phyloP scores from a whole-genome alignment of 352 stramenopile genomes.

The Pseudoperonospora humuli region DNA sequence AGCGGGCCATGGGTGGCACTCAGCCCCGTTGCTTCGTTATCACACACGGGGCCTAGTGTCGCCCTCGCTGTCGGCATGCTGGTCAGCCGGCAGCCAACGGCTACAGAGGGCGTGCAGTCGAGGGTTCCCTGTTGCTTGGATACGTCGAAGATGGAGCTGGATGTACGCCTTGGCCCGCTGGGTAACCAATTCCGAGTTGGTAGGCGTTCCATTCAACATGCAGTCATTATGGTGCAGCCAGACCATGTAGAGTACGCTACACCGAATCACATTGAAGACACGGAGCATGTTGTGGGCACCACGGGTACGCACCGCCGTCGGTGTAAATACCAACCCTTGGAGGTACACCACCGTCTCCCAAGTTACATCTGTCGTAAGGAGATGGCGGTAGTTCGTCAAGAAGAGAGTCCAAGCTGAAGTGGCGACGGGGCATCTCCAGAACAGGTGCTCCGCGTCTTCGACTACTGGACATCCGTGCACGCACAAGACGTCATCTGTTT shows the following conservation, averaged over 20 bases:
- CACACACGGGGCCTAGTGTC: too few species aligned
- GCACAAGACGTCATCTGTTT: slow-evolving; percentile 1
- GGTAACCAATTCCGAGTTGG: neutral
- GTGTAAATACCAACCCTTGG: neutral
- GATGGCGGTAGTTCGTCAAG: neutral
- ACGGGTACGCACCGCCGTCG: neutral
- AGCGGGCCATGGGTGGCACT: too few species aligned
- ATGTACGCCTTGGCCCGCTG: slow-evolving; percentile 1
- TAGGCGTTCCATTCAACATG: neutral
- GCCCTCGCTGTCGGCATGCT: too few species aligned
- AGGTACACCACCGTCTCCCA: slow-evolving; percentile 4
- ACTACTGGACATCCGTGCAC: slow-evolving; percentile 5
- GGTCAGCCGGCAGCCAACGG: neutral
- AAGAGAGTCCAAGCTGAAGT: neutral
- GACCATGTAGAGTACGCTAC: slow-evolving; percentile 6
- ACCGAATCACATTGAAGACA: slow-evolving; percentile 14
- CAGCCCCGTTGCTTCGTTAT: too few species aligned
- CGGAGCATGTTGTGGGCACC: slow-evolving; percentile 10
- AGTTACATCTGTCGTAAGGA: neutral
- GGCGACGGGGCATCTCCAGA: slow-evolving; percentile 1
- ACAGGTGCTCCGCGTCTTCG: slow-evolving; percentile 7
- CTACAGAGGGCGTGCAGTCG: neutral
- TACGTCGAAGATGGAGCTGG: neutral
- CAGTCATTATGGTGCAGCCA: slow-evolving; percentile 10
- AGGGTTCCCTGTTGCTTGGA: neutral